Base-by-base conservation (phyloP, 1,284 basidiomycete genomes). In the Trametes versicolor region DNA sequence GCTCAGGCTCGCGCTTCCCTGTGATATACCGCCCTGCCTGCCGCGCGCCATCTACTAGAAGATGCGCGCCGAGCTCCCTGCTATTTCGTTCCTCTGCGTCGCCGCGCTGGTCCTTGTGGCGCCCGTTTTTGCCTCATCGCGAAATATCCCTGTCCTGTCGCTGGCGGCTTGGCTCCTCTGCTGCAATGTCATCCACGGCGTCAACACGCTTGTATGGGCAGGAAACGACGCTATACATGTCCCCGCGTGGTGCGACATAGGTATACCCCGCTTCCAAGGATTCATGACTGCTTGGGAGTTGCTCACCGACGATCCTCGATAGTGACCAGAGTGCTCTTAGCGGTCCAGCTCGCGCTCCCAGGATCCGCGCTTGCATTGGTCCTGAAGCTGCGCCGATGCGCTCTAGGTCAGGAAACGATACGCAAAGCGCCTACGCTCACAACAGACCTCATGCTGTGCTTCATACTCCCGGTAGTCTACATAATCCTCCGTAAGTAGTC, bases 401-500 rank as follows among this genome's bases (percentile, higher is more conserved):
- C 66, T 43, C 59, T 68, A 25, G 66, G 66, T 12, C 66, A 65
- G 37, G 60, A 63, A 45, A 62, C 52, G 47, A 56, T 61, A 19
- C 62, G 65, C 61, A 61, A 53, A 50, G 60, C 48, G 6, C 52
- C 66, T 4, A 53, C 66, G 70, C 36, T 67, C 63, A 48, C 78
- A 76, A 59, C 73, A 56, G 88, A 92, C 60, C 68, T 82, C 59
- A 57, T 78, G 21, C 76, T 88, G 66, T 89, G 86, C 68, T 79
- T 88, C 71, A 75, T 82, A 3, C 58, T 87, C 29, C 89, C 91
- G 23, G 52, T 87, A 47, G 37, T 87, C 36, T 86, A 86, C 71
- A 86, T 87, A 81, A 75, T 78, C 25, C 72, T 89, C 37, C 89
- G 90, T 91, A 72, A 67, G 88, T 41, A 9, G 1, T 21, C 1